A percentile compares a stretch with the other conserved stretches of the same genome.
phyloP scores from a whole-genome alignment of 2,329 filamentous ascomycete species.

The Penicillium sp. region DNA sequence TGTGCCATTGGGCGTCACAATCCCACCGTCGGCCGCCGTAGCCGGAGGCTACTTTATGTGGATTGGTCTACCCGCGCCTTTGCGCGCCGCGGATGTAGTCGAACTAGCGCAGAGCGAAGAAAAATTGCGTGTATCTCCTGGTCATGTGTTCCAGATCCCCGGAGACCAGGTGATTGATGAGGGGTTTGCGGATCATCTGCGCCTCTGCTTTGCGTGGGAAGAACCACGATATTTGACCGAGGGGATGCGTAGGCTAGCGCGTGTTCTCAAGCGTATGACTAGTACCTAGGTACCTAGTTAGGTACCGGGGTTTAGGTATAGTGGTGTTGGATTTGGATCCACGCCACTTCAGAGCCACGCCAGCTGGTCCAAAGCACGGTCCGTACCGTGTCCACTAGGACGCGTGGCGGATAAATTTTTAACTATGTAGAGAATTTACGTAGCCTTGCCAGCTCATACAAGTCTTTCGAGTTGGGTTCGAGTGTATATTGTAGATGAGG shows the following conservation, averaged over 20 bases:
- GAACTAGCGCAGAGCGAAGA: conserved; percentile 60
- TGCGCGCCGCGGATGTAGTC: conserved; percentile 58
- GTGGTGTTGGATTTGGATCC: background rate
- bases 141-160: conserved; percentile 67
- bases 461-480: background rate
- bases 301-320: background rate
- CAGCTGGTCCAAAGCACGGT: background rate
- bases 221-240: conserved; percentile 64
- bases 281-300: too few relatives aligned
- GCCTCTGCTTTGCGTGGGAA: conserved; percentile 73
- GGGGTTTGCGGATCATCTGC: conserved; percentile 60
- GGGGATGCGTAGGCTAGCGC: conserved; percentile 63
- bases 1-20: conserved; percentile 59
- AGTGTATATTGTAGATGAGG: background rate
- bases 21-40: conserved; percentile 40
- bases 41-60: conserved; percentile 87
- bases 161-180: conserved; percentile 55
- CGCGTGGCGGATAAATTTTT: conserved; percentile 15
- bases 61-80: conserved; percentile 61
- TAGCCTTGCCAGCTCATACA: conserved; percentile 2
- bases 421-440: background rate
- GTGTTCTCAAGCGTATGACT: conserved; percentile 19
- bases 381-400: conserved; percentile 10
- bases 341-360: background rate
- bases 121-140: conserved; percentile 66